Conservation (phyloP, 2,329 filamentous ascomycete genomes). For the Metarhizium humberi region DNA sequence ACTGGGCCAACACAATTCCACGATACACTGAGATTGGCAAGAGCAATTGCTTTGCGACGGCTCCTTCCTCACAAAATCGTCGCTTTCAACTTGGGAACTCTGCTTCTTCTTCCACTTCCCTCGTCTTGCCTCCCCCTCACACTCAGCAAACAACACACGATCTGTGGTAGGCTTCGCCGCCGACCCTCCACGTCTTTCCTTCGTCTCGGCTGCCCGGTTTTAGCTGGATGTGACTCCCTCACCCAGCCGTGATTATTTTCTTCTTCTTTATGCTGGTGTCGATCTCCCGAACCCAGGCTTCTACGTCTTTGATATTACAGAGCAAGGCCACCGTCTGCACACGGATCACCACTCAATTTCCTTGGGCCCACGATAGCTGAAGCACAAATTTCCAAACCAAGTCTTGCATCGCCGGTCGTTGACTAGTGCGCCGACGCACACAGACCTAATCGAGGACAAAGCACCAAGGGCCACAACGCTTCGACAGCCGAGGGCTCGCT, state of each 20-base stretch:
- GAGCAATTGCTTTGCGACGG: background rate
- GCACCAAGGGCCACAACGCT: background rate
- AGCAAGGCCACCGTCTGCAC: background rate
- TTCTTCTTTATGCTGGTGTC: background rate
- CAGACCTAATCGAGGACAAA: background rate
- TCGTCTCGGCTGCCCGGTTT: background rate
- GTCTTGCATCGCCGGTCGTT: background rate
- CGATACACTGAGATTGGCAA: background rate
- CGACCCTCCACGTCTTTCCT: background rate
- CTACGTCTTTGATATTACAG: background rate
- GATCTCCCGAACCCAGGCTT: background rate
- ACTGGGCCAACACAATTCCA: background rate
- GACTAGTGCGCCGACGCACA: background rate
- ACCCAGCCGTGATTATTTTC: background rate
- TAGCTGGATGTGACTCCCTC: background rate
- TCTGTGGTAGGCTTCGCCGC: background rate
- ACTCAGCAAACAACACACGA: background rate
- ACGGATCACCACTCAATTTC: background rate
- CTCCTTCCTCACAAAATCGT: background rate
- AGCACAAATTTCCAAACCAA: background rate
- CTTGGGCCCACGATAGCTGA: too few species aligned
- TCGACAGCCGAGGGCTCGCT: slow-evolving; percentile 9
- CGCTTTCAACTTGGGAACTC: background rate
- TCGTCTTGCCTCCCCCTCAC: background rate
- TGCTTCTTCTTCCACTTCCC: background rate